Evolutionary conservation across 2,329 filamentous ascomycete genomes (phyloP), one percentile per base, ranked within the genome.

Genomic region (Pyrenophora tritici-repentis): DNA sequence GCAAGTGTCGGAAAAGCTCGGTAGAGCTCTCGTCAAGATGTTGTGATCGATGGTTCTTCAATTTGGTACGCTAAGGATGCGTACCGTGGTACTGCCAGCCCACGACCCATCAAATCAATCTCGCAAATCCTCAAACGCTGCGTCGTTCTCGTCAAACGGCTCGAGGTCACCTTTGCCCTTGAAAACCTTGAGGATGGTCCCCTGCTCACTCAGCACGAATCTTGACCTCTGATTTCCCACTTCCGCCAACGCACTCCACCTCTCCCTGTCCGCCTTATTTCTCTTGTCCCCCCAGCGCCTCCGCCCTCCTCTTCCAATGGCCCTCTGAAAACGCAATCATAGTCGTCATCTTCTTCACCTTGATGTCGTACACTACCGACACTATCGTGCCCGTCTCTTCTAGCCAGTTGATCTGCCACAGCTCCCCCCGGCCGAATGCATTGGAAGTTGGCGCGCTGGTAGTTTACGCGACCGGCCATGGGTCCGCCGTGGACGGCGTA

Each of bases 371-470:
- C 1, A 84, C 80, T 0, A 83, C 65, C 1, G 79, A 83, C 46
- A 78, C 79, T 1, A 85, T 75, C 0, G 81, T 84, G 0, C 82
- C 83, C 0, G 82, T 85, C 67, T 85, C 82, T 50, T 85, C 81
- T 1, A 85, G 76, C 82, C 82, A 85, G 52, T 82, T 84, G 55
- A 80, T 78, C 59, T 85, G 82, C 82, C 82, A 85, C 0, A 84
- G 62, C 63, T 85, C 82, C 1, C 1, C 80, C 80, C 0, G 81
- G 78, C 0, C 82, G 76, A 22, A 85, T 78, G 65, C 82, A 85
- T 61, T 84, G 82, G 59, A 81, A 85, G 1, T 78, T 79, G 10
- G 76, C 80, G 1, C 76, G 75, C 58, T 84, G 82, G 57, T 82
- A 85, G 6, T 78, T 80, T 3, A 75, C 78, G 0, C 82, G 55